Evolutionary conservation across 2,329 filamentous ascomycete species (phyloP).

Genomic region (Claviceps sp.): DNA sequence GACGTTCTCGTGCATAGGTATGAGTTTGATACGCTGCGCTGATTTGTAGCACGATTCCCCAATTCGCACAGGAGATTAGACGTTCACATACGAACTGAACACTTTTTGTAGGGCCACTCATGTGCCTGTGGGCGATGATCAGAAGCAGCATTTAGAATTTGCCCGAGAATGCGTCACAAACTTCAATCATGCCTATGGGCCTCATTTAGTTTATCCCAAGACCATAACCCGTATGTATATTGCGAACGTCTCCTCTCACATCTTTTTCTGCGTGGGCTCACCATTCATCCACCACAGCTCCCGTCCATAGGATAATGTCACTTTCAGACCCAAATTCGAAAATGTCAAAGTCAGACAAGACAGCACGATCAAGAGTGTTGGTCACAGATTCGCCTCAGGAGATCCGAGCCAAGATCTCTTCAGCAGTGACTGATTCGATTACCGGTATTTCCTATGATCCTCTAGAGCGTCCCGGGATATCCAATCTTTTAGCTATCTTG

Average conservation of each 20-base stretch:
- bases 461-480: slow-evolving; percentile 58
- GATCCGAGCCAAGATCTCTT: slow-evolving; percentile 57
- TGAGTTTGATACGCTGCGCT: background rate
- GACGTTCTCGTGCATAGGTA: slow-evolving; percentile 80
- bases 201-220: slow-evolving; percentile 51
- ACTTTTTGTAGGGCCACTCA: slow-evolving; percentile 55
- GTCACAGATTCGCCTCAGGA: slow-evolving; percentile 56
- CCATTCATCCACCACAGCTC: slow-evolving; percentile 35
- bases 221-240: slow-evolving; percentile 53
- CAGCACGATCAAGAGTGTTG: slow-evolving; percentile 63
- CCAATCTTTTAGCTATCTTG: slow-evolving; percentile 76
- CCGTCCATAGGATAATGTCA: slow-evolving; percentile 80
- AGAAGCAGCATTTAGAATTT: slow-evolving; percentile 88
- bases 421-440: slow-evolving; percentile 62
- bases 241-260: background rate
- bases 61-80: slow-evolving; percentile 1
- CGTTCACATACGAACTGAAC: background rate
- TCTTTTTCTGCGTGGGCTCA: background rate
- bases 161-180: slow-evolving; percentile 71
- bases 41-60: no score
- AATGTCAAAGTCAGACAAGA: slow-evolving; percentile 83
- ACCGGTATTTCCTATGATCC: slow-evolving; percentile 61
- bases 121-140: slow-evolving; percentile 94
- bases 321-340: slow-evolving; percentile 64
- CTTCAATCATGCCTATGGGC: slow-evolving; percentile 66